Evolutionary conservation across 352 stramenopile genomes (phyloP), one percentile per base, ranked within the genome.

Genomic region (Globisporangium iwayamae): DNA sequence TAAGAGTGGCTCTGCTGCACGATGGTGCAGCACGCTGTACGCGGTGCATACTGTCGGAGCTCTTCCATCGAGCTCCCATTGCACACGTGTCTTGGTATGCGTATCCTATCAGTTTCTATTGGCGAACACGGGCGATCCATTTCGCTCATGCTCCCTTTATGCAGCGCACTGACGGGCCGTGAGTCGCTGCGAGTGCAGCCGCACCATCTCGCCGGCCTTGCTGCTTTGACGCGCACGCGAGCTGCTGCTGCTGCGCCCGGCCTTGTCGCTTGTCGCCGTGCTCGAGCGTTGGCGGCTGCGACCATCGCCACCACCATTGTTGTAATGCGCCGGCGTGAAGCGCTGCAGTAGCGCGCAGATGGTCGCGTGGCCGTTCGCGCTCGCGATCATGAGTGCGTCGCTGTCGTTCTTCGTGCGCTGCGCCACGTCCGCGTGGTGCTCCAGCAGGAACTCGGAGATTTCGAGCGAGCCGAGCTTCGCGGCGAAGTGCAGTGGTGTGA

Each of bases 401-500:
- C 81, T 93, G 66, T 87, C 80, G 67, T 86, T 89, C 67, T 85
- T 88, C 63, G 84, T 91, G 63, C 78, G 78, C 58, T 86, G 85
- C 62, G 83, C 70, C 0, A 76, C 79, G 64, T 91, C 79, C 1
- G 82, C 84, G 52, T 86, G 59, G 65, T 90, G 76, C n/a, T 78
- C 72, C 46, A 93, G 56, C 54, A 93, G 57, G 36, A 85, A 81
- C 67, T 90, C 75, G 6, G 78, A 81, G 34, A 90, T 81, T 46
- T 73, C 77, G 11, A 88, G 36, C 5, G 73, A 81, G 2, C 81
- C 83, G 43, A 91, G 65, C 48, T 89, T 89, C 63, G 81, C 85
- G 1, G 81, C 83, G 51, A 91, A 91, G 59, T 91, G 85, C 56
- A 93, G 72, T 48, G 83, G 85, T n/a, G 85, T 92, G 56, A 90